Evolutionary conservation across 2,329 filamentous ascomycete species (phyloP).

Genomic region (Fusarium dlaminii): DNA sequence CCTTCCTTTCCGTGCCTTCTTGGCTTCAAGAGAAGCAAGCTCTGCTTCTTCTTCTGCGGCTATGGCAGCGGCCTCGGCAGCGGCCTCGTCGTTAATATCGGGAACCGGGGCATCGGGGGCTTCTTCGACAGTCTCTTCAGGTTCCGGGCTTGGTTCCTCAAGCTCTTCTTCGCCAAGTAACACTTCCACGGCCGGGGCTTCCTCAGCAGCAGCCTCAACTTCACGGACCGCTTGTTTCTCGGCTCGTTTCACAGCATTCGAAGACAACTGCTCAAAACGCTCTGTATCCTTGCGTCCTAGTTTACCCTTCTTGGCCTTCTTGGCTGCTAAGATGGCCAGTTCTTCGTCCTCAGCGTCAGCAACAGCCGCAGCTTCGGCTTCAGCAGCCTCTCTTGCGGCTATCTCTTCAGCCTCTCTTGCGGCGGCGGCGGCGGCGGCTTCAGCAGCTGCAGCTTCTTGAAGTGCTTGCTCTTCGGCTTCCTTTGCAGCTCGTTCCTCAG

Average conservation of each 20-base stretch:
- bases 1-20: slow-evolving; percentile 60
- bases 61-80: slow-evolving; percentile 21
- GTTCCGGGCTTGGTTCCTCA: slow-evolving; percentile 17
- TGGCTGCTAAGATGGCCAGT: slow-evolving; percentile 52
- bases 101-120: not conserved
- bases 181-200: not conserved
- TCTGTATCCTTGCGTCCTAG: slow-evolving; percentile 40
- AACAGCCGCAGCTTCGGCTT: slow-evolving; percentile 36
- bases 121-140: slow-evolving; percentile 15
- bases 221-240: slow-evolving; percentile 29
- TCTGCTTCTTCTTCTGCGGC: slow-evolving; percentile 49
- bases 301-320: slow-evolving; percentile 49
- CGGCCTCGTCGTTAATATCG: slow-evolving; percentile 10
- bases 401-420: slow-evolving; percentile 32
- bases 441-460: slow-evolving; percentile 42
- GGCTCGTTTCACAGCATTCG: slow-evolving; percentile 29
- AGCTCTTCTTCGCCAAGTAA: not conserved
- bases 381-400: slow-evolving; percentile 32
- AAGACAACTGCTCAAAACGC: slow-evolving; percentile 25
- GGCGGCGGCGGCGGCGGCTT: slow-evolving; percentile 28
- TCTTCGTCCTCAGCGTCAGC: slow-evolving; percentile 49
- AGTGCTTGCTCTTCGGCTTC: slow-evolving; percentile 43
- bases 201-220: slow-evolving; percentile 30
- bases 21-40: slow-evolving; percentile 54
- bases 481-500: slow-evolving; percentile 44